A percentile compares a stretch with the other conserved stretches of the same genome.
Evolutionary conservation across 345 rosid genomes (phyloP).

Genomic region (Brassica incana): DNA sequence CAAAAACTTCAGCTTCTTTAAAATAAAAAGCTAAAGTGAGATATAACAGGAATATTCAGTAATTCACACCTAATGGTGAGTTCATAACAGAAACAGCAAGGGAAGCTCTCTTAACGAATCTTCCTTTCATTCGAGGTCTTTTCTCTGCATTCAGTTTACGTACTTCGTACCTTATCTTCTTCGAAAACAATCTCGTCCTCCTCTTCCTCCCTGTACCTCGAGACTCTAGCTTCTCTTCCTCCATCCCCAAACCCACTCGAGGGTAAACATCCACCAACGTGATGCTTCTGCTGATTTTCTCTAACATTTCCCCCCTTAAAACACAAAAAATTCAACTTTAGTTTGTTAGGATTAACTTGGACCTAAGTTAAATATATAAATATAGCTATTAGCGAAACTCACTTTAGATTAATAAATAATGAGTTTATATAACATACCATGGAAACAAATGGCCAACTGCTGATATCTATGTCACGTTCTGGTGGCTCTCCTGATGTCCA

Average conservation of each 20-base stretch:
- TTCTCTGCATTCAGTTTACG: conserved; percentile 94
- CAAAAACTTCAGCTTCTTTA: background rate
- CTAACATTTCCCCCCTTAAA: conserved; percentile 5
- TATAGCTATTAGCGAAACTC: background rate
- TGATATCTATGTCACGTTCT: conserved; percentile 52
- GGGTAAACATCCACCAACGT: conserved; percentile 16
- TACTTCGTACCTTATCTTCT: conserved; percentile 96
- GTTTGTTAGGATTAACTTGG: background rate
- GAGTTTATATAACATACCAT: conserved; percentile 47
- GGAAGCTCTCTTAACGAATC: conserved; percentile 80
- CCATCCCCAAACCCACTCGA: conserved; percentile 45
- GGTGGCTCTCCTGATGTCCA: conserved; percentile 78
- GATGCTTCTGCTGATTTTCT: conserved; percentile 19
- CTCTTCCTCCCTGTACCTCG: conserved; percentile 85
- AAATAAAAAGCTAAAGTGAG: conserved; percentile 16
- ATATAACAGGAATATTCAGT: conserved; percentile 22
- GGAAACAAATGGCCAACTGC: conserved; percentile 51
- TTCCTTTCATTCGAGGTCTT: conserved; percentile 97
- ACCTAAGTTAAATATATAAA: background rate
- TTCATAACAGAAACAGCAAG: conserved; percentile 33
- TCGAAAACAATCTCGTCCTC: conserved; percentile 85
- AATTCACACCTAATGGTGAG: conserved; percentile 30
- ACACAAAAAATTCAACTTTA: conserved; percentile 6
- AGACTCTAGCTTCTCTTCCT: conserved; percentile 88
- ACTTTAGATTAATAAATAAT: background rate